These are phyloP conservation scores for Thelephora terrestris DNA, from an alignment of 1,284 basidiomycete species.

Conservation along the genomic window DNA sequence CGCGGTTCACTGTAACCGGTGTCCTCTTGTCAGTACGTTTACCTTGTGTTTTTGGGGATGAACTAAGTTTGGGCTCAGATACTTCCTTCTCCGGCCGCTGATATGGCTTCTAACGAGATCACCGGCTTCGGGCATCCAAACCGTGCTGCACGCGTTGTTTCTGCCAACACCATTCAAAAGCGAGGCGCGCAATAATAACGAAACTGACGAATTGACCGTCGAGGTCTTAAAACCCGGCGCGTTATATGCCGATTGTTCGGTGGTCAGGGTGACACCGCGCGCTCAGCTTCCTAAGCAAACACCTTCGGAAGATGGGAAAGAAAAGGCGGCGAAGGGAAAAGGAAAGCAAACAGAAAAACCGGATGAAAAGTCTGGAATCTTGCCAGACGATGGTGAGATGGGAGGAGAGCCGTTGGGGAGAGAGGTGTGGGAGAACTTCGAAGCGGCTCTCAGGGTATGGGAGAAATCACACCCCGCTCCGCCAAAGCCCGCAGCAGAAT, in stretches of 20 bases:
- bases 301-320: conserved; percentile 11
- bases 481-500: not conserved
- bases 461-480: conserved; percentile 28
- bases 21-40: conserved; percentile 31
- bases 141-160: conserved; percentile 61
- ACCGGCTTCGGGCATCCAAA: conserved; percentile 45
- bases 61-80: conserved; percentile 27
- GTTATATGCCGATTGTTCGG: conserved; percentile 64
- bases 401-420: conserved; percentile 58
- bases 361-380: conserved; percentile 4
- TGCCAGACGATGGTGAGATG: conserved; percentile 53
- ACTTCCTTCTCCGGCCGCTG: conserved; percentile 48
- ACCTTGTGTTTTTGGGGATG: not conserved
- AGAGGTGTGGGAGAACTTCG: conserved; percentile 65
- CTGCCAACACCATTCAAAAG: conserved; percentile 64
- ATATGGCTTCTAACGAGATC: conserved; percentile 55
- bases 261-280: conserved; percentile 40
- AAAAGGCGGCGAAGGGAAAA: conserved; percentile 18
- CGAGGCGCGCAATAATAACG: conserved; percentile 5
- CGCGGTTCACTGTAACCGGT: conserved; percentile 29
- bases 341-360: conserved; percentile 19
- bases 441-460: conserved; percentile 52
- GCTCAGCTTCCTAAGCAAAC: conserved; percentile 13
- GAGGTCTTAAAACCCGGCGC: conserved; percentile 66
- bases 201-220: conserved; percentile 22